Base-by-base conservation (phyloP, 1,139 yeast species). In the Saccharomycopsis hybrid region DNA sequence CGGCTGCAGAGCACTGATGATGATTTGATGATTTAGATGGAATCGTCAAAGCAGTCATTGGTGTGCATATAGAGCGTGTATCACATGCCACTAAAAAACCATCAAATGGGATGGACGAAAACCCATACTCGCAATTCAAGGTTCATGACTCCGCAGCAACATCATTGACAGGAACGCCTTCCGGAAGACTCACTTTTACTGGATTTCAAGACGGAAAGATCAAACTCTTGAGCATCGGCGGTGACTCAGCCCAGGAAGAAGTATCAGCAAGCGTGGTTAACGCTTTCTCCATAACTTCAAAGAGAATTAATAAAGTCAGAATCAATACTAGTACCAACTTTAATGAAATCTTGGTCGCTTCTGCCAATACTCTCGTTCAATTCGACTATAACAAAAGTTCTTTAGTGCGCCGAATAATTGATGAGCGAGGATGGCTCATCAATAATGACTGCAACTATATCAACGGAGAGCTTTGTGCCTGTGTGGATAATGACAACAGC, bases 141-240 rank as follows among this genome's bases (percentile, higher is more conserved):
- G 41, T 51, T 7, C 54, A 51, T 31, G 32, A 40, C 28, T 35
- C 35, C 11, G 50, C 54, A 5, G 24, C 46, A 13, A 51, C 54
- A 11, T 5, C 45, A 5, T 39, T 51, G 27, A 8, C 13, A 8
- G 30, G 29, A n/a, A 29, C 49, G 5, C 40, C 44, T 5, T 29
- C 46, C 4, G 50, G 47, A n/a, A 33, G 32, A 24, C 11, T 49
- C 5, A 37, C 41, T 8, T 29, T 51, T 11, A 27, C 50, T 24
- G 54, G 54, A 18, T 35, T 31, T 25, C 44, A 42, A 11, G 51
- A 45, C 36, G 54, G 54, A 8, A 51, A 51, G 38, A 43, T 48
- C 11, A 44, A 41, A 13, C 38, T 44, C 9, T 35, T 51, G 38
- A 36, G 27, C 18, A 9, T 48, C 3, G 44, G 38, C 28, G 37